phyloP scores from a whole-genome alignment of 2,329 filamentous ascomycete genomes.

The Metarhizium rileyi region DNA sequence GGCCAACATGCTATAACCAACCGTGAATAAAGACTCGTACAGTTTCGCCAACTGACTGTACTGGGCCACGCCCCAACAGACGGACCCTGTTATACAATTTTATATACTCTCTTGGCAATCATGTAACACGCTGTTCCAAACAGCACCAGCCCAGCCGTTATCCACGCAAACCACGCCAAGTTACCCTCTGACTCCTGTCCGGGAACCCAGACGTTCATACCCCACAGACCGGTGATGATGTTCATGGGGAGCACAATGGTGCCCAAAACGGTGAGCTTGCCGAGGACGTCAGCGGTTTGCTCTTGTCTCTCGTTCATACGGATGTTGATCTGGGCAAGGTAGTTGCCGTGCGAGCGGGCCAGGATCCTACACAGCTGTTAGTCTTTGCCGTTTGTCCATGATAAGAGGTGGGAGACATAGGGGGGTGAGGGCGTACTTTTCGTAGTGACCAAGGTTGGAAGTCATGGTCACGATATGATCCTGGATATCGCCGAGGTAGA shows the following conservation, averaged over 20 bases:
- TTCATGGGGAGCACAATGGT: conserved; percentile 99
- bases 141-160: conserved; percentile 62
- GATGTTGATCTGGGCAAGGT: conserved; percentile 98
- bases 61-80: too few relatives aligned
- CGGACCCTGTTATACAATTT: conserved; percentile 68
- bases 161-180: conserved; percentile 64
- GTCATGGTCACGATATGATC: conserved; percentile 99
- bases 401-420: background rate
- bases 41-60: too few relatives aligned
- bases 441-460: conserved; percentile 87
- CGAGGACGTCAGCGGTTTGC: conserved; percentile 87
- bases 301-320: conserved; percentile 97
- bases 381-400: conserved; percentile 6
- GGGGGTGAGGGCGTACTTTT: conserved; percentile 56
- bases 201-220: conserved; percentile 96
- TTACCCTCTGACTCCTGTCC: conserved; percentile 75
- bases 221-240: conserved; percentile 96
- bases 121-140: conserved; percentile 76
- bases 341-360: conserved; percentile 86
- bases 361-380: conserved; percentile 49
- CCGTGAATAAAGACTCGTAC: too few relatives aligned
- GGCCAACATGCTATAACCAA: background rate
- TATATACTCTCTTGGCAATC: conserved; percentile 75
- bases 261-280: conserved; percentile 88
- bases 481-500: conserved; percentile 96